Base-by-base conservation (phyloP, 2,329 filamentous ascomycete species). In the Drechslera avenae region DNA sequence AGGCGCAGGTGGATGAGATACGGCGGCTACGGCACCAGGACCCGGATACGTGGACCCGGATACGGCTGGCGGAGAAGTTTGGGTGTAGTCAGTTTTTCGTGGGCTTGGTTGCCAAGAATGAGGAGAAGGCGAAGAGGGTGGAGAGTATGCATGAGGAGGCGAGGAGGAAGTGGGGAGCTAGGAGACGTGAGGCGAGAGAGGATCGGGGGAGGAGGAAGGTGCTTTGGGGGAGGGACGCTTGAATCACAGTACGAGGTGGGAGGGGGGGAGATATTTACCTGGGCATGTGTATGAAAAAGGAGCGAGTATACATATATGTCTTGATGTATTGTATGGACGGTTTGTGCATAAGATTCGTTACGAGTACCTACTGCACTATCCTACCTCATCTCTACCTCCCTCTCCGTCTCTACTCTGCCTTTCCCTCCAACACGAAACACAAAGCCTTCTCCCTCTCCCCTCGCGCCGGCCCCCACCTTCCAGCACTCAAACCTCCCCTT, bases 1-100 rank as follows among this genome's bases (percentile, higher is more conserved):
- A 77, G 39, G 74, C 73, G 30, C 78, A 88, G 37, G 78, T 88
- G 28, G 78, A 77, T 31, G 81, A 87, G 71, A 87, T 88, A 42
- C 76, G 83, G 46, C 64, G 64, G 33, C 73, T 88, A 45, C 75
- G 86, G 39, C 63, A 69, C 23, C 73, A 74, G 50, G 81, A 88
- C 59, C 84, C 85, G 5, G 73, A 78, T 55, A 74, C 74, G 50
- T 88, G 85, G 84, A 86, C 83, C 39, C 70, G 83, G 37, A 76
- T 77, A 49, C 78, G 77, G 63, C 68, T 88, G 57, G 84, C 86
- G 32, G 80, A 84, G 68, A 82, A 81, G 64, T 88, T 86, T 66
- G 79, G 81, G 5, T 87, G 85, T 71, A 84, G 79, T 48, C 77
- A 81, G 50, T 80, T 86, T 43, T 87, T 88, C 59, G 79, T 87